Conservation (phyloP, 2,329 filamentous ascomycete genomes). For the Phyllosticta citriasiana region DNA sequence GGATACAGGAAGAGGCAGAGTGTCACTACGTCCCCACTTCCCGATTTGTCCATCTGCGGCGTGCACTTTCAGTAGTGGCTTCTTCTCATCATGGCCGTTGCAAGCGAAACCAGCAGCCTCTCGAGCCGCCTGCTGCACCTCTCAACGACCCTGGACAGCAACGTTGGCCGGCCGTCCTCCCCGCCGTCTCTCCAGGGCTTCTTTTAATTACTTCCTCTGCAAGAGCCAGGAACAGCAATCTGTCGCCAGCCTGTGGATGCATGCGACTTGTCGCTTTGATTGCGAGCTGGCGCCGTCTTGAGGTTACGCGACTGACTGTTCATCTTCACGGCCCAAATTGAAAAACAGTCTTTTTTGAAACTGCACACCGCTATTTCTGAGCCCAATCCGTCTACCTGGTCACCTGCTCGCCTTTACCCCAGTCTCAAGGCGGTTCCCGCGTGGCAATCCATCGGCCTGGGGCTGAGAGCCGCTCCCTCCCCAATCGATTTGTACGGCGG, state of each 20-base stretch:
- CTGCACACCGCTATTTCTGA: slow-evolving; percentile 9
- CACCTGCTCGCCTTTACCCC: neutral
- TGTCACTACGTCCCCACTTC: neutral
- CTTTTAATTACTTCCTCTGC: neutral
- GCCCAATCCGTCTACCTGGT: slow-evolving; percentile 8
- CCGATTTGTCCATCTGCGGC: neutral
- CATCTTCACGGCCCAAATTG: neutral
- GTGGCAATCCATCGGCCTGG: slow-evolving; percentile 11
- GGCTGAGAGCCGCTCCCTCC: neutral
- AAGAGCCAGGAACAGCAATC: neutral
- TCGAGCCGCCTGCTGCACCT: neutral
- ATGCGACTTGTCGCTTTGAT: slow-evolving; percentile 1
- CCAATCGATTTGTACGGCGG: neutral
- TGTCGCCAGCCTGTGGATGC: neutral
- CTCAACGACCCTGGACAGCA: slow-evolving; percentile 3
- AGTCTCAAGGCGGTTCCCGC: slow-evolving; percentile 8
- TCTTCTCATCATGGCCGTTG: neutral
- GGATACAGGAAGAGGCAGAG: neutral
- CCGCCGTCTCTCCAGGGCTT: neutral
- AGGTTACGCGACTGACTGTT: slow-evolving; percentile 1
- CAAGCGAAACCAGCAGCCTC: slow-evolving; percentile 1
- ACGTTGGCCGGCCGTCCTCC: slow-evolving; percentile 7
- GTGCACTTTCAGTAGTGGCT: neutral
- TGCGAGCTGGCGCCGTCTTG: neutral
- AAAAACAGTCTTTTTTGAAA: neutral